These are phyloP conservation scores for Nemania serpens DNA, from an alignment of 2,329 filamentous ascomycete species.

Conservation along the genomic window DNA sequence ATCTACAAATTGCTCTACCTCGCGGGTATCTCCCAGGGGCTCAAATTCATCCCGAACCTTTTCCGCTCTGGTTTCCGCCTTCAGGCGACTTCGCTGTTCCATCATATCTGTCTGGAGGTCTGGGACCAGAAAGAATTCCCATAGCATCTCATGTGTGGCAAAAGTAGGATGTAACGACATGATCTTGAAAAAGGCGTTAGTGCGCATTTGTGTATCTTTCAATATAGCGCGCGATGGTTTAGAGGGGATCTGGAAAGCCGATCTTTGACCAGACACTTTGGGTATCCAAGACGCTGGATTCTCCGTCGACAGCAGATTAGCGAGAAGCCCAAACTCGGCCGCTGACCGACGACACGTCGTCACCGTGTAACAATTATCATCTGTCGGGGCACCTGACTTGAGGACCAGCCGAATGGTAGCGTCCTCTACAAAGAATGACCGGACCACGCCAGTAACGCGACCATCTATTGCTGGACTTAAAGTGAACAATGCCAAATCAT, in stretches of 20 bases:
- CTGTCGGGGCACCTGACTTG: conserved; percentile 89
- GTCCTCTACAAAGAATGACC: conserved; percentile 97
- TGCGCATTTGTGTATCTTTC: conserved; percentile 82
- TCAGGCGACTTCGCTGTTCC: conserved; percentile 83
- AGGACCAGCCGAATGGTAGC: conserved; percentile 89
- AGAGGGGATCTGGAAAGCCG: conserved; percentile 90
- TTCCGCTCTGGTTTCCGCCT: conserved; percentile 81
- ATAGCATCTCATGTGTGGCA: conserved; percentile 93
- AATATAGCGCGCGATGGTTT: conserved; percentile 86
- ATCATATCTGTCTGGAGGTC: conserved; percentile 91
- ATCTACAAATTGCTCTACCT: conserved; percentile 91
- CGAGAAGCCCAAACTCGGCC: conserved; percentile 87
- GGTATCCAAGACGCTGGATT: conserved; percentile 97
- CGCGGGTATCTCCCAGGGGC: conserved; percentile 79
- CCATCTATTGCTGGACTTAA: conserved; percentile 73
- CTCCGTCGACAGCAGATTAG: conserved; percentile 80
- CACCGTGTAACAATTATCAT: conserved; percentile 82
- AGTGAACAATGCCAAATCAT: conserved; percentile 86
- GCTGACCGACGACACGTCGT: conserved; percentile 91
- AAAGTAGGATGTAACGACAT: conserved; percentile 90
- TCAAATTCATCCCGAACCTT: conserved; percentile 87
- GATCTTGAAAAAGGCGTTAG: conserved; percentile 87
- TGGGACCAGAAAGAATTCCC: conserved; percentile 98
- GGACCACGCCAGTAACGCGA: conserved; percentile 87
- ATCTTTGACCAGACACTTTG: conserved; percentile 74